phyloP scores from a whole-genome alignment of 306 rosid species.

The Parietaria judaica region DNA sequence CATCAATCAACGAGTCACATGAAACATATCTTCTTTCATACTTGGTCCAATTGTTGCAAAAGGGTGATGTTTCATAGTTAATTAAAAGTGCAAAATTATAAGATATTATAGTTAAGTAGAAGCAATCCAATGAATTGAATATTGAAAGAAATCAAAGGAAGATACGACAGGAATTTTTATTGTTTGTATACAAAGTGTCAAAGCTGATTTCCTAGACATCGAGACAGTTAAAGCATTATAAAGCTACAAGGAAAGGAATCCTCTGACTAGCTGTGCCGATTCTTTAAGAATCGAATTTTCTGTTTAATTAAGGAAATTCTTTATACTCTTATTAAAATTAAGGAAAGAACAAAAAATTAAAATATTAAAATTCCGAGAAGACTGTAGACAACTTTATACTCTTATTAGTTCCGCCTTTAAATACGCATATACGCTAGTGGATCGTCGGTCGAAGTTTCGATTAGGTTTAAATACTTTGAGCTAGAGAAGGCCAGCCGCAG shows the following conservation, averaged over 20 bases:
- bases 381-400: no score
- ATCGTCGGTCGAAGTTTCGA: no score
- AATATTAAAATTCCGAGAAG: no score
- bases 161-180: background rate
- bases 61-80: background rate
- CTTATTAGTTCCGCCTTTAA: no score
- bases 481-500: no score
- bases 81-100: background rate
- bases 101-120: background rate
- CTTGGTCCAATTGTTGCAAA: no score
- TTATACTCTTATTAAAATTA: no score
- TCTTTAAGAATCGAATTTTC: slow-evolving; percentile 35
- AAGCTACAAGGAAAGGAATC: slow-evolving; percentile 35
- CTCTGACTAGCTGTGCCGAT: slow-evolving; percentile 24
- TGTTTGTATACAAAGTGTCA: background rate
- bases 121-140: background rate
- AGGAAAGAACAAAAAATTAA: no score
- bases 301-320: slow-evolving; percentile 27
- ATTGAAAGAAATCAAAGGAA: slow-evolving; percentile 1
- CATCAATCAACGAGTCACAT: no score
- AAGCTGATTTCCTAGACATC: background rate
- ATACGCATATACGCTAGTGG: no score
- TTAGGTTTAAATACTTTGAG: no score
- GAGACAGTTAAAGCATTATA: slow-evolving; percentile 18
- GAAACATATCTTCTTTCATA: no score